These are phyloP conservation scores for Chenopodium formosanum DNA, from an alignment of 148 eudicot species.

Conservation along the genomic window DNA sequence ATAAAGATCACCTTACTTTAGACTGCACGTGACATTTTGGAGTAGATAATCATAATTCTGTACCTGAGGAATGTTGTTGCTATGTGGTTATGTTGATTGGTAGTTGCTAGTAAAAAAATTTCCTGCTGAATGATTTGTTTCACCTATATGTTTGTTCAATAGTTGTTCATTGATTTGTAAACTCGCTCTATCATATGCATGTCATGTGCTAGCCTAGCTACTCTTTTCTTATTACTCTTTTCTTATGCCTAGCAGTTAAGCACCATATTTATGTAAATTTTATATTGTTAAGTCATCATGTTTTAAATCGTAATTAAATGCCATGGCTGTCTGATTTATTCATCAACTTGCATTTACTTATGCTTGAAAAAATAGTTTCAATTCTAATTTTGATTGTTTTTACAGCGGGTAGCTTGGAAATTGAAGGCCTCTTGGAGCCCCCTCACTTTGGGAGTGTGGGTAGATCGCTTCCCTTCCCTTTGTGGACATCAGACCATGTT, in stretches of 20 bases:
- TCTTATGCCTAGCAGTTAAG: neutral
- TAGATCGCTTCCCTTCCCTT: slow-evolving; percentile 85
- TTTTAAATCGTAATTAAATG: neutral
- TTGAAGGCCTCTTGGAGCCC: slow-evolving; percentile 79
- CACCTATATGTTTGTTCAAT: neutral
- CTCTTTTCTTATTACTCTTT: neutral
- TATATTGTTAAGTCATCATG: neutral
- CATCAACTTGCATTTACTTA: neutral
- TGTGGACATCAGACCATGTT: slow-evolving; percentile 90
- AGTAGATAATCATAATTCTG: neutral
- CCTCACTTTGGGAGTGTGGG: slow-evolving; percentile 70
- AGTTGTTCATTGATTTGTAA: neutral
- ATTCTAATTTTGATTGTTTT: neutral
- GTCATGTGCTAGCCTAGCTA: neutral
- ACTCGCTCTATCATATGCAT: neutral
- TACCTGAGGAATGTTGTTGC: neutral
- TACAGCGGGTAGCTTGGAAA: slow-evolving; percentile 48
- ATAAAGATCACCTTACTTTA: neutral
- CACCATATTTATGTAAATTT: neutral
- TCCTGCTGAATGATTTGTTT: neutral
- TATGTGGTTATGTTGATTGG: neutral
- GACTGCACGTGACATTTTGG: neutral
- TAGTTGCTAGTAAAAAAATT: neutral
- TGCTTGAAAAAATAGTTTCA: neutral
- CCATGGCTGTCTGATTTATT: neutral